Base-by-base conservation (phyloP, 805 yeast genomes). In the Candida berthetii region DNA sequence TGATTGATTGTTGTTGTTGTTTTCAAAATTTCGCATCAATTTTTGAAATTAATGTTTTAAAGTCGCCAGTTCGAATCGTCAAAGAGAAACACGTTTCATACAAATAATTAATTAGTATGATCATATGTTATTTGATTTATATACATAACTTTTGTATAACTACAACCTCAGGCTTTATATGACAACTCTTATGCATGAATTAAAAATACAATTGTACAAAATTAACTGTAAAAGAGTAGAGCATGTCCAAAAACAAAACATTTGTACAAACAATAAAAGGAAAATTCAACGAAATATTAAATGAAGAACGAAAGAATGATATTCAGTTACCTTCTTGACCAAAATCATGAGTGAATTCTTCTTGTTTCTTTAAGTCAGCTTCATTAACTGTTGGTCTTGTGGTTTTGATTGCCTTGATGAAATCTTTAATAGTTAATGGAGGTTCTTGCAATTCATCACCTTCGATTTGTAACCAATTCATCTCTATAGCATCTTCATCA, bases 381-480 rank as follows among this genome's bases (percentile, higher is more conserved):
- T 76, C 82, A 57, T 93, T 93, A 31, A 93, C 98, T 0, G 99
- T 93, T 15, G 99, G 99, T 58, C 97, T 76, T 42, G 95, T 87
- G 27, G 82, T 79, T 62, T 87, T 86, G 42, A 93, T 80, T 2
- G 97, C 95, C 64, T 90, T 89, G 48, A 91, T 75, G 66, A 93
- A 93, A 64, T 93, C 99, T 57, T 88, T 89, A 41, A 93, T 74
- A 1, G 91, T 84, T 49, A 93, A 72, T 8, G 80, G 87, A 1
- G 99, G 99, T 57, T 93, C 97, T 55, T 77, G 76, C 41, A 93
- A 70, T 62, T 93, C 93, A 53, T 91, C 91, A 13, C 95, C 84
- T 42, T 77, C 93, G 31, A 93, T 77, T 46, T 88, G 91, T 75
- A 85, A 79, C 99, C 99, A 93, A 57, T 79, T 80, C 87, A 85